These are phyloP conservation scores for Sporothrix variecibatus DNA, from an alignment of 2,329 filamentous ascomycete species.

Conservation along the genomic window DNA sequence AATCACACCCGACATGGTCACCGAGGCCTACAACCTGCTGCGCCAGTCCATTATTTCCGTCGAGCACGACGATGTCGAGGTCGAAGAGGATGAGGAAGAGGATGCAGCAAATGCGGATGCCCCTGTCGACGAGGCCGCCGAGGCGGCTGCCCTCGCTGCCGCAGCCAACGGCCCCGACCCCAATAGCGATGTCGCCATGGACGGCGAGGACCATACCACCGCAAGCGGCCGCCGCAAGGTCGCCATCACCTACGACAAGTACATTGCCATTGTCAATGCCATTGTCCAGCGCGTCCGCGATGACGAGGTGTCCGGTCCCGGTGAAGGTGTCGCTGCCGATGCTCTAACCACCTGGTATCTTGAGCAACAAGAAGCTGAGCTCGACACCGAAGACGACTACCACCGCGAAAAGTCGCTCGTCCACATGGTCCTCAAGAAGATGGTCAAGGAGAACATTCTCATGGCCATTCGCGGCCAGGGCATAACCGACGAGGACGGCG, in stretches of 20 bases:
- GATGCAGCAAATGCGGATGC: constrained; percentile 39
- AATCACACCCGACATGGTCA: constrained; percentile 79
- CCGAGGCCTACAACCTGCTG: constrained; percentile 88
- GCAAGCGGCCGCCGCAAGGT: constrained; percentile 58
- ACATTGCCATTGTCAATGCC: constrained; percentile 84
- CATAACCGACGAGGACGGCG: constrained; percentile 47
- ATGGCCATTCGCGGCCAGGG: constrained; percentile 72
- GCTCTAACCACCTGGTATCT: constrained; percentile 86
- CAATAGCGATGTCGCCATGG: constrained; percentile 47
- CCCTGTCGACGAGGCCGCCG: constrained; percentile 36
- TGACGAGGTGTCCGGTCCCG: constrained; percentile 69
- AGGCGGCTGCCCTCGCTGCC: constrained; percentile 20
- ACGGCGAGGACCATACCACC: constrained; percentile 44
- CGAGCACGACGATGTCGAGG: constrained; percentile 94
- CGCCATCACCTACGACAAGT: constrained; percentile 94
- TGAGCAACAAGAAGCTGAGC: constrained; percentile 82
- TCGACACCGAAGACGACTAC: constrained; percentile 79
- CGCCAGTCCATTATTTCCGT: constrained; percentile 96
- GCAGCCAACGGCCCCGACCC: constrained; percentile 44
- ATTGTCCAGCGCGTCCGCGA: constrained; percentile 81
- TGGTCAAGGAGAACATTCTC: constrained; percentile 93
- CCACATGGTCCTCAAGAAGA: constrained; percentile 86
- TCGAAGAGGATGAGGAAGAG: constrained; percentile 80
- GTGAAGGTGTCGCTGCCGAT: constrained; percentile 83
- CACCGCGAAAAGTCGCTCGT: constrained; percentile 72